Base-by-base conservation (phyloP, 306 rosid genomes). In the Dalbergia oliveri region DNA sequence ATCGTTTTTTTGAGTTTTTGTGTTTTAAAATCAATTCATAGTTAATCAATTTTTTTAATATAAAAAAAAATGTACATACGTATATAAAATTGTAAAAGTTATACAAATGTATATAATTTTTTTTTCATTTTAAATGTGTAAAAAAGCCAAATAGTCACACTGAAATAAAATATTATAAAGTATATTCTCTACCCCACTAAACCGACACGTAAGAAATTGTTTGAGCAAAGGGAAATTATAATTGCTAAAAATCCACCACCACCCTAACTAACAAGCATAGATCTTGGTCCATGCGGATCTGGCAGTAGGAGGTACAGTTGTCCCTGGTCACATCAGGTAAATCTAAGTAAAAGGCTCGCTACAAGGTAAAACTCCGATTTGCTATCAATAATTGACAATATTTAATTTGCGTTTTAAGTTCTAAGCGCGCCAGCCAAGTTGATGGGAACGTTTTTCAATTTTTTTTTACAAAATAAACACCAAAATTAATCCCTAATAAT, bases 271-370 rank as follows among this genome's bases (percentile, higher is more conserved):
- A 81, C 90, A 70, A 87, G 86, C 83, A 84, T 79, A 72, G 67
- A 58, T 77, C 84, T 73, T 83, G 59, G 6, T 79, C 57, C 43
- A 58, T 66, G 67, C 83, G 58, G 86, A 85, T 86, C 85, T 81
- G 90, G 82, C 90, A 79, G n/a, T n/a, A n/a, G 70, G 71, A 71
- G 68, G 88, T 74, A 84, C 84, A 89, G 92, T 86, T 88, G 91
- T 84, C 93, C 81, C 23, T 18, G 41, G 78, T 75, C 75, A 85
- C 53, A 44, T 70, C 35, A 81, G 80, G 87, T 84, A 72, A 79
- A 81, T 81, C 75, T 57, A 66, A 34, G 81, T 75, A 63, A 72
- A 84, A 86, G 26, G 14, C 53, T n/a, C n/a, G n/a, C n/a, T 26
- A 2, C 41, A 71, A 49, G 54, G 49, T 80, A 37, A 54, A 80